Base-by-base conservation (phyloP, 306 rosid genomes). In the Trifolium repens region DNA sequence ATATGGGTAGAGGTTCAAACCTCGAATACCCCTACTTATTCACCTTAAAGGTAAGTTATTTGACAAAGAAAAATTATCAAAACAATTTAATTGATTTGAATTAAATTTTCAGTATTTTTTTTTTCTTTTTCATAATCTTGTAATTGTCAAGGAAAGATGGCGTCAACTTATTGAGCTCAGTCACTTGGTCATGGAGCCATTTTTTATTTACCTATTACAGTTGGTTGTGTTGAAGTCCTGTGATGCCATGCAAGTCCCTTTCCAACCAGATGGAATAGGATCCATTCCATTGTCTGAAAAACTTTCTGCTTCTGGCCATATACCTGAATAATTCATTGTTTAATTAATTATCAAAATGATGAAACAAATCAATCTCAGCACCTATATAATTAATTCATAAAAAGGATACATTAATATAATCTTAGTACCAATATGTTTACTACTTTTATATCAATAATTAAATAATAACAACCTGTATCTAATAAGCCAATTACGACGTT, bases 221-320 rank as follows among this genome's bases (percentile, higher is more conserved):
- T 81, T 84, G 53, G 96, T 85, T 69, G 96, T 79, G 72, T 44
- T 80, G 82, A 93, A 91, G 27, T 87, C 87, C 47, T 42, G 2
- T 12, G 86, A 83, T 39, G 53, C 57, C 91, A 87, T 87, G 88
- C 98, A 94, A 2, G 71, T 78, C 1, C 97, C 98, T 54, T 94
- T 91, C 98, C 97, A 94, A 40, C 82, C 52, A 0, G 91, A 32
- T 8, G 98, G 98, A 77, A 94, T 30, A 0, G 88, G 85, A 78
- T 32, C 74, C 84, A 86, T 78, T 14, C 76, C 93, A 6, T 81
- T 44, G 89, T 90, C 97, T 6, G 2, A 22, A 39, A 91, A 94
- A 59, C 98, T 94, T 44, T 72, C 87, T 0, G 93, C 76, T 63
- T 94, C 97, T 1, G 96, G 98, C 98, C 97, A 91, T 81, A 94